phyloP scores from a whole-genome alignment of 1,139 yeast species.

The Wickerhamomyces sp. region DNA sequence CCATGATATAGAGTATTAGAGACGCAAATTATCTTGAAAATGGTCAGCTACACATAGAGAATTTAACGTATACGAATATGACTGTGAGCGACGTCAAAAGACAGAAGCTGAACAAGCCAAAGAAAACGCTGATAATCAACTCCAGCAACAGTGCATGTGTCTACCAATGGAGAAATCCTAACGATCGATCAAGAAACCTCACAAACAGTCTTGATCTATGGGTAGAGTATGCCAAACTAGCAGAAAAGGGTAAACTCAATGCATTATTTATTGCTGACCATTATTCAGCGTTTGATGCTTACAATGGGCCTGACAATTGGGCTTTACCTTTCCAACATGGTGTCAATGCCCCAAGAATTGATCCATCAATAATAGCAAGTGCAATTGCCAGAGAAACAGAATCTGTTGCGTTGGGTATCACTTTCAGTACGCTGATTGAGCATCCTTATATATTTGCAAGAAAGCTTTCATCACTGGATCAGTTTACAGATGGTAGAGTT shows the following conservation, averaged over 20 bases:
- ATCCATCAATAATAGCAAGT: conserved; percentile 30
- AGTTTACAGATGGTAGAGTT: conserved; percentile 36
- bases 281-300: conserved; percentile 36
- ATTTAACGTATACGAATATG: conserved; percentile 21
- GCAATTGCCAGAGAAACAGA: conserved; percentile 37
- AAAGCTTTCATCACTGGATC: conserved; percentile 36
- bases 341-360: conserved; percentile 33
- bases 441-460: conserved; percentile 38
- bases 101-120: background rate
- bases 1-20: too few relatives aligned
- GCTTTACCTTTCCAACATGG: conserved; percentile 34
- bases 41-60: conserved; percentile 15
- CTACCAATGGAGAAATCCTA: conserved; percentile 34
- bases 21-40: too few relatives aligned
- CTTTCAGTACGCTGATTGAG: conserved; percentile 37
- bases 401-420: conserved; percentile 33
- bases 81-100: background rate
- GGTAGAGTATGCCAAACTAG: conserved; percentile 34
- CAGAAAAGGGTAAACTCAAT: conserved; percentile 37
- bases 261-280: conserved; percentile 39
- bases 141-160: conserved; percentile 12
- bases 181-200: conserved; percentile 29
- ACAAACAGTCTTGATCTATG: conserved; percentile 35
- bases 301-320: conserved; percentile 37
- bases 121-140: conserved; percentile 1